Percentiles rank a stretch among this genome's conserved stretches.
These are phyloP conservation scores for Filobasidium floriforme DNA, from an alignment of 768 basidiomycete genomes.

Conservation along the genomic window DNA sequence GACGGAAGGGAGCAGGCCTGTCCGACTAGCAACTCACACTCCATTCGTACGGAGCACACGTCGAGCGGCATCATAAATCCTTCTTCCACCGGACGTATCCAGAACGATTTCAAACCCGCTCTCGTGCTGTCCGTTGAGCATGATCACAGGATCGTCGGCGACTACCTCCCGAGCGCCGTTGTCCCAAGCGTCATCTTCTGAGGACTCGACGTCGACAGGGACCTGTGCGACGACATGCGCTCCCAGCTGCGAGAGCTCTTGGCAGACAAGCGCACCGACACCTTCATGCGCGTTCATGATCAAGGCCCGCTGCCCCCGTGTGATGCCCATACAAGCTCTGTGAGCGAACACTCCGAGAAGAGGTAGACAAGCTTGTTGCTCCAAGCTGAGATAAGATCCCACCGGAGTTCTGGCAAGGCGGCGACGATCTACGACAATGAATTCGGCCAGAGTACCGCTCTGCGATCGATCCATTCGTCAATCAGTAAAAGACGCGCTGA, in stretches of 20 bases:
- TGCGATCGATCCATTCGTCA: constrained; percentile 38
- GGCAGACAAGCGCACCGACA: constrained; percentile 67
- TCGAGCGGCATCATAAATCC: constrained; percentile 68
- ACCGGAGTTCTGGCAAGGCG: constrained; percentile 66
- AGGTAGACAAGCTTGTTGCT: constrained; percentile 73
- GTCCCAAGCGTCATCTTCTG: constrained; percentile 51
- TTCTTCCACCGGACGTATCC: constrained; percentile 73
- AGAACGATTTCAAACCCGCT: constrained; percentile 65
- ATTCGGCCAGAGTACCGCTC: constrained; percentile 84
- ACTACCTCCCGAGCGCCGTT: constrained; percentile 76
- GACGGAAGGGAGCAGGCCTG: constrained; percentile 20
- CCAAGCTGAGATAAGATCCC: constrained; percentile 53
- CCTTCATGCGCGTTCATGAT: constrained; percentile 51
- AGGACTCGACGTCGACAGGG: constrained; percentile 45
- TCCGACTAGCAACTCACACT: constrained; percentile 24
- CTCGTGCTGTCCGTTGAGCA: constrained; percentile 52
- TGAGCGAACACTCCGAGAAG: constrained; percentile 72
- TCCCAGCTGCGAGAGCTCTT: constrained; percentile 63
- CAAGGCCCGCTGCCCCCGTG: constrained; percentile 50
- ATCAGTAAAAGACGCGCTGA: constrained; percentile 7
- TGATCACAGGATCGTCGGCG: constrained; percentile 54
- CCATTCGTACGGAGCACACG: constrained; percentile 51
- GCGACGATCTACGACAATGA: constrained; percentile 71
- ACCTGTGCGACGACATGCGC: constrained; percentile 71
- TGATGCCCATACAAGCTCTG: constrained; percentile 58